phyloP scores from a whole-genome alignment of 1,139 yeast species.

The Taphrina communis region DNA sequence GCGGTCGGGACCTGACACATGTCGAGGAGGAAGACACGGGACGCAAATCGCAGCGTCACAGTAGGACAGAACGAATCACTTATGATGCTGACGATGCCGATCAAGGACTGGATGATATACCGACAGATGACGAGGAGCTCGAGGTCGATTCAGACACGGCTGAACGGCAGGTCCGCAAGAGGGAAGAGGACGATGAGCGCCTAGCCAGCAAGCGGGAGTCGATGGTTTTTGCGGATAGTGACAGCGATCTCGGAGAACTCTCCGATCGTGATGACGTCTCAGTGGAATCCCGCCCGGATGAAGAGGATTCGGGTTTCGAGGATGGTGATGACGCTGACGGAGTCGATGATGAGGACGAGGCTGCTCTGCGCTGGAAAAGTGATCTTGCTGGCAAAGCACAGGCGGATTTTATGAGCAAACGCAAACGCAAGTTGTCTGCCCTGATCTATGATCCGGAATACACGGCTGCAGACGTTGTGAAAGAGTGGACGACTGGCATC shows the following conservation, averaged over 20 bases:
- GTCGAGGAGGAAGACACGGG: conserved; percentile 53
- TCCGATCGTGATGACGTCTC: conserved; percentile 48
- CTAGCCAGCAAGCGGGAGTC: conserved; percentile 28
- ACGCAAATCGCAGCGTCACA: conserved; percentile 51
- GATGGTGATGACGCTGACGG: conserved; percentile 44
- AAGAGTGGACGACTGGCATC: conserved; percentile 48
- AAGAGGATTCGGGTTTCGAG: conserved; percentile 7
- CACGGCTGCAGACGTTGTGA: conserved; percentile 52
- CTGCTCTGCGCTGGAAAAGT: conserved; percentile 55
- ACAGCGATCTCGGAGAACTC: conserved; percentile 55
- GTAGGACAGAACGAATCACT: conserved; percentile 50
- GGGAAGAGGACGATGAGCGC: conserved; percentile 45
- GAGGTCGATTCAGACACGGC: conserved; percentile 46
- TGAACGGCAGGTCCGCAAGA: not conserved
- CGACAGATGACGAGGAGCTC: conserved; percentile 45
- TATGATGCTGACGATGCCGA: conserved; percentile 51
- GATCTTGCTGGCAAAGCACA: conserved; percentile 51
- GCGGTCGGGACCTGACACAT: conserved; percentile 54
- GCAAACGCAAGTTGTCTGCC: conserved; percentile 79
- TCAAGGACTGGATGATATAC: conserved; percentile 38
- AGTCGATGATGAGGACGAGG: conserved; percentile 52
- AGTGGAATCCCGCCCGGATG: conserved; percentile 28
- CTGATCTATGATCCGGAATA: conserved; percentile 67
- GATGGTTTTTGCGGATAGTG: conserved; percentile 55
- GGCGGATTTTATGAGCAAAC: conserved; percentile 50